Evolutionary conservation across 768 basidiomycete species (phyloP).

Genomic region (Botryobasidium botryosum): DNA sequence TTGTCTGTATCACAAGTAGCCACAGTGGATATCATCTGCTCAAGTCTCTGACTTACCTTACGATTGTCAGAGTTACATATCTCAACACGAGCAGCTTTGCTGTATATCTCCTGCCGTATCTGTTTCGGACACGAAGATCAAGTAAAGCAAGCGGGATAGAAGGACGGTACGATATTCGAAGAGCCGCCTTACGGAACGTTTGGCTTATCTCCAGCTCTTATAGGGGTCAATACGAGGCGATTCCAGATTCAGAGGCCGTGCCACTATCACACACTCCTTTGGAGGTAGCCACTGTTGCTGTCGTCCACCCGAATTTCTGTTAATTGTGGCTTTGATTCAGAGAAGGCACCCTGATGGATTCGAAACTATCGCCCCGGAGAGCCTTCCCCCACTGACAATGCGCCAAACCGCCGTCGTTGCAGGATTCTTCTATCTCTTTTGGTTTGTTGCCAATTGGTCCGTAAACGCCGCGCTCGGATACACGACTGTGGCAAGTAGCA

Average conservation of each 20-base stretch:
- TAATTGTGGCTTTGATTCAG: too few species aligned
- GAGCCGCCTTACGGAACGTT: too few species aligned
- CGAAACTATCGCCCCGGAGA: neutral
- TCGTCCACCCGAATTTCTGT: too few species aligned
- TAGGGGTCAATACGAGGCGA: too few species aligned
- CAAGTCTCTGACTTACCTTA: neutral
- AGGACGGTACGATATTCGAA: too few species aligned
- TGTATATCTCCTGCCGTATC: constrained; percentile 56
- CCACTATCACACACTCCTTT: too few species aligned
- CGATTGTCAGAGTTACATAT: constrained; percentile 55
- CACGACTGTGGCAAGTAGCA: constrained; percentile 89
- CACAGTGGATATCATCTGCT: neutral
- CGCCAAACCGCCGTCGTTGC: constrained; percentile 67
- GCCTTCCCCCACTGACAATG: constrained; percentile 32
- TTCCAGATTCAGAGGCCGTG: too few species aligned
- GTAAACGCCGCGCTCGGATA: constrained; percentile 69
- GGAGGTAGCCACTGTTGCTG: too few species aligned
- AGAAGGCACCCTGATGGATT: neutral
- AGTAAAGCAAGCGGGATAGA: too few species aligned
- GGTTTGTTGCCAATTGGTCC: constrained; percentile 91
- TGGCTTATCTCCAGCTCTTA: too few species aligned
- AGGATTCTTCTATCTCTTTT: constrained; percentile 65
- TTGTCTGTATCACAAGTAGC: constrained; percentile 32
- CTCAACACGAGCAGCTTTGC: constrained; percentile 82
- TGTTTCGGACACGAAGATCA: too few species aligned